Evolutionary conservation across 2,329 filamentous ascomycete species (phyloP).

Genomic region (Coniochaeta hoffmannii): DNA sequence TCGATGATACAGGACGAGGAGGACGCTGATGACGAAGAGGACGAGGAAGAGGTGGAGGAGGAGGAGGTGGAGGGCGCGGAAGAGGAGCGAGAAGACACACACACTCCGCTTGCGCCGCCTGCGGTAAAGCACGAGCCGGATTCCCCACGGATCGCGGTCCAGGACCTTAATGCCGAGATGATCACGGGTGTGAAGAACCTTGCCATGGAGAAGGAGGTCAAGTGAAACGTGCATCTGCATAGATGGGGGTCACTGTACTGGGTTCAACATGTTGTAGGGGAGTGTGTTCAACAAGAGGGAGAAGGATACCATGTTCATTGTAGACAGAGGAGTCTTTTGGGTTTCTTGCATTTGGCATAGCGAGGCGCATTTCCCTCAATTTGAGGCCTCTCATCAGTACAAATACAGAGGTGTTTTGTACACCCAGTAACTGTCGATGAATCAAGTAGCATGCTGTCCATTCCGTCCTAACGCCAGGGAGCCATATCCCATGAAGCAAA

Average conservation of each 20-base stretch:
- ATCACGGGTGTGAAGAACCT: constrained; percentile 54
- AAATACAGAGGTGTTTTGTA: not conserved
- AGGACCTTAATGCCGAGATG: constrained; percentile 47
- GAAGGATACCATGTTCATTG: constrained; percentile 3
- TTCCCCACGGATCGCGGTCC: constrained; percentile 17
- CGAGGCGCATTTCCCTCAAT: constrained; percentile 10
- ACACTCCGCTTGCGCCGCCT: not conserved
- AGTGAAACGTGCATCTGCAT: constrained; percentile 6
- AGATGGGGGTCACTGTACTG: not conserved
- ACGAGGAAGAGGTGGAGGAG: constrained; percentile 26
- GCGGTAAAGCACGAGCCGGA: constrained; percentile 2
- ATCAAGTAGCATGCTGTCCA: not conserved
- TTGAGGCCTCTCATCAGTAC: not conserved
- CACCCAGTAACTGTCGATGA: not conserved
- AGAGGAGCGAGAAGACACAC: constrained; percentile 15
- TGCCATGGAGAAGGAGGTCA: constrained; percentile 32
- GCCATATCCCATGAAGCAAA: not conserved
- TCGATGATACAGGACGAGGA: constrained; percentile 29
- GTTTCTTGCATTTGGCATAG: constrained; percentile 14
- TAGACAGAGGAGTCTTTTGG: constrained; percentile 6
- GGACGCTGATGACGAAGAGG: constrained; percentile 24
- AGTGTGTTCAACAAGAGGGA: constrained; percentile 4
- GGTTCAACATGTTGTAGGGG: constrained; percentile 9
- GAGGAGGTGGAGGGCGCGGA: constrained; percentile 33
- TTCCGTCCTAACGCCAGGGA: not conserved